Evolutionary conservation across 2,329 filamentous ascomycete genomes (phyloP).

Genomic region (Blastomyces silverae): DNA sequence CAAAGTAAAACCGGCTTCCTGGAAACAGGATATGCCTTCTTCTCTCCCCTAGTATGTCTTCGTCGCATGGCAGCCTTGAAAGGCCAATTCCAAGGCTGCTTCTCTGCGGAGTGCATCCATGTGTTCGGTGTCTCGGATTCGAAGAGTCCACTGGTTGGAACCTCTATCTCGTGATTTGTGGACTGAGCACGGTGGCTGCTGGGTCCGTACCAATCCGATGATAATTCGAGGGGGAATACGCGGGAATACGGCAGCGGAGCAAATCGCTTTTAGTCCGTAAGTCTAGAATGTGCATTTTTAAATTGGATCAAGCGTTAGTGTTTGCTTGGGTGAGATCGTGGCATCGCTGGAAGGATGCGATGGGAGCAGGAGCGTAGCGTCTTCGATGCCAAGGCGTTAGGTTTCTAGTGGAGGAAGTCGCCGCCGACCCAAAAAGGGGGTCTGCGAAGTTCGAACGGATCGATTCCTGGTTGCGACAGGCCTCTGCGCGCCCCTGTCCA

Average conservation of each 20-base stretch:
- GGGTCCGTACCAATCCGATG: not conserved
- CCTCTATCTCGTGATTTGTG: not conserved
- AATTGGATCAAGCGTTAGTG: not conserved
- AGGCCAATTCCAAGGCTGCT: not conserved
- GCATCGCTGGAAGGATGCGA: not conserved
- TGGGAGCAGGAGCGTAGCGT: not conserved
- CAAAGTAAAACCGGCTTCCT: not conserved
- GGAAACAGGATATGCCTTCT: not conserved
- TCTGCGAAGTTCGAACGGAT: too few relatives aligned
- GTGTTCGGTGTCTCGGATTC: not conserved
- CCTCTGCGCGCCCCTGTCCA: too few relatives aligned
- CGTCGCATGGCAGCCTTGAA: not conserved
- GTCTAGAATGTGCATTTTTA: not conserved
- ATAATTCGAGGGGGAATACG: not conserved
- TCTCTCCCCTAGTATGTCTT: not conserved
- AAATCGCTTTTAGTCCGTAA: not conserved
- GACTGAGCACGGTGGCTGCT: not conserved
- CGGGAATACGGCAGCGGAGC: not conserved
- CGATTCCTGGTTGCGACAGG: not conserved
- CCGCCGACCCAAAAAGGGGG: not conserved
- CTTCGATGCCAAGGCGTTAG: not conserved
- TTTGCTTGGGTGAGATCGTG: not conserved
- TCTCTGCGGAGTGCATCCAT: not conserved
- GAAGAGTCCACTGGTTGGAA: not conserved
- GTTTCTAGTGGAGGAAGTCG: not conserved